These are phyloP conservation scores for Fusarium protoensiforme DNA, from an alignment of 2,329 filamentous ascomycete species.

Conservation along the genomic window DNA sequence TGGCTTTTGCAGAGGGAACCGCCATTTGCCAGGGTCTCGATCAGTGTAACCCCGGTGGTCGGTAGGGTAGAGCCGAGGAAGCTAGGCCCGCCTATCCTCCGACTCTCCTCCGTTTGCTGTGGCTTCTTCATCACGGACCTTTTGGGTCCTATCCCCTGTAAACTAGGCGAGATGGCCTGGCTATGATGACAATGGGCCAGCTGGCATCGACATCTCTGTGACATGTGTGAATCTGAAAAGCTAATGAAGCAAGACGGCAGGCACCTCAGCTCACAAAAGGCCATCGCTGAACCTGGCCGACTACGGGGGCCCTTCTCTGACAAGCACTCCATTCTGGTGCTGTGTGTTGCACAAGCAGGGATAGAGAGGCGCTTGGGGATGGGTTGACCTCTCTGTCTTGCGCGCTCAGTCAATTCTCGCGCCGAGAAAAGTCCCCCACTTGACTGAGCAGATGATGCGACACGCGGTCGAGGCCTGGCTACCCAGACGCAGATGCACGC, in stretches of 20 bases:
- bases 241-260: neutral
- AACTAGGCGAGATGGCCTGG: neutral
- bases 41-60: conserved; percentile 37
- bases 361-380: conserved; percentile 25
- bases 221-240: neutral
- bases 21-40: conserved; percentile 35
- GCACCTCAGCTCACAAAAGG: neutral
- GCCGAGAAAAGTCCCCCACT: conserved; percentile 29
- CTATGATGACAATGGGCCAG: neutral
- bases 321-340: neutral
- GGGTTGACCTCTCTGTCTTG: conserved; percentile 12
- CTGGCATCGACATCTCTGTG: neutral
- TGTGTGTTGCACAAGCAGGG: conserved; percentile 28
- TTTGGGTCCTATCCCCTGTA: neutral
- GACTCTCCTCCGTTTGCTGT: conserved; percentile 17
- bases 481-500: conserved; percentile 29
- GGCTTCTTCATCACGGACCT: conserved; percentile 11
- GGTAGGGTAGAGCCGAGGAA: conserved; percentile 40
- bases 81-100: conserved; percentile 41
- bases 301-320: neutral
- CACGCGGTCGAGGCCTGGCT: conserved; percentile 38
- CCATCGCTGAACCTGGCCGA: neutral
- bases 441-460: conserved; percentile 41
- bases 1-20: conserved; percentile 18
- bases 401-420: conserved; percentile 26